Evolutionary conservation across 352 stramenopile species (phyloP).

Genomic region (Pythium pyrilobum): DNA sequence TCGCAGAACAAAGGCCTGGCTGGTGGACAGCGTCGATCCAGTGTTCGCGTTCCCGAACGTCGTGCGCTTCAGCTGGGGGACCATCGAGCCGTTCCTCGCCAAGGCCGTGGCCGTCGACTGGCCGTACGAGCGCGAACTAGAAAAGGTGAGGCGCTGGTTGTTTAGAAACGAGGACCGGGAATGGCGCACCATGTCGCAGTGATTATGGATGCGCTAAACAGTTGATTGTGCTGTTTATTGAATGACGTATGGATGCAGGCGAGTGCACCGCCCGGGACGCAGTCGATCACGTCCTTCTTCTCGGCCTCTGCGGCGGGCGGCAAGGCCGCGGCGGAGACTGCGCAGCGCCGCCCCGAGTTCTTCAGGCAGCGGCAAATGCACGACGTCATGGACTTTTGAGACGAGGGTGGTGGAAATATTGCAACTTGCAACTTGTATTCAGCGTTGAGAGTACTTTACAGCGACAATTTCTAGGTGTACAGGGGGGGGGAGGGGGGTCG

Average conservation of each 20-base stretch:
- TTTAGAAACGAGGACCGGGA: no score
- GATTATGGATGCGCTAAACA: no score
- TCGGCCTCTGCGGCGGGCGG: constrained; percentile 22
- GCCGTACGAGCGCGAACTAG: constrained; percentile 28
- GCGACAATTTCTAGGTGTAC: no score
- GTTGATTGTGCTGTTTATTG: neutral
- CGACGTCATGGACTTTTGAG: constrained; percentile 63
- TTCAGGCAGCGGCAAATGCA: constrained; percentile 52
- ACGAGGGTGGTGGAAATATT: neutral
- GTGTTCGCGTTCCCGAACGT: constrained; percentile 84
- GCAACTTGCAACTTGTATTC: neutral
- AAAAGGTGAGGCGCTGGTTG: no score
- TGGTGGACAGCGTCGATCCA: constrained; percentile 74
- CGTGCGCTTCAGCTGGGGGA: constrained; percentile 82
- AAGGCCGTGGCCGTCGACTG: constrained; percentile 26
- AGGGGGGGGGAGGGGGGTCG: no score
- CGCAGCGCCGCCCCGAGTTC: constrained; percentile 38
- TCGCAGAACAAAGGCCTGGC: constrained; percentile 79
- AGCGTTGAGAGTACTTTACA: no score
- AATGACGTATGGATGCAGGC: constrained; percentile 24
- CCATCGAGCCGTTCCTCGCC: constrained; percentile 31
- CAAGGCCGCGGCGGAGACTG: constrained; percentile 13
- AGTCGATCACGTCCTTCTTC: constrained; percentile 81
- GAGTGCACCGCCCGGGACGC: constrained; percentile 49
- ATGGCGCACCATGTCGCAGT: no score